Evolutionary conservation across 768 basidiomycete species (phyloP).

Genomic region (Dentipellis fragilis): DNA sequence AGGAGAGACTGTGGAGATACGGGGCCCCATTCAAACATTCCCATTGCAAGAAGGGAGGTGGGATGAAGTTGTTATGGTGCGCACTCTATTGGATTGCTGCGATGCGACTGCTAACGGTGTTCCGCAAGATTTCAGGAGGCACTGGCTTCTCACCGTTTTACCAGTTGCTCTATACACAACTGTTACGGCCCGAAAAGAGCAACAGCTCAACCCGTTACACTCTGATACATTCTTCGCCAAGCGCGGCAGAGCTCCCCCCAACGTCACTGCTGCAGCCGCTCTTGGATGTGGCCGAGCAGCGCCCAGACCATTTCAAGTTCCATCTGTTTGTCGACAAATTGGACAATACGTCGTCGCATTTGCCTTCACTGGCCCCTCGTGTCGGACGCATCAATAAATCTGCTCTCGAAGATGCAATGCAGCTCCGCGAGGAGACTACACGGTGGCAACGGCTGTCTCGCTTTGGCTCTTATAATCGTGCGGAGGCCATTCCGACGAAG

Average conservation of each 20-base stretch:
- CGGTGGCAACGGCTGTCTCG: conserved; percentile 24
- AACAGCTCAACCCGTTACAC: conserved; percentile 44
- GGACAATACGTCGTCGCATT: conserved; percentile 7
- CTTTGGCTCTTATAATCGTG: neutral
- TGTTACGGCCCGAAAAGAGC: conserved; percentile 22
- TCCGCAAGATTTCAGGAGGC: conserved; percentile 68
- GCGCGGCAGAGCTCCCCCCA: conserved; percentile 61
- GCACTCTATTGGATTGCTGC: conserved; percentile 8
- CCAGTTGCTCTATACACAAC: conserved; percentile 55
- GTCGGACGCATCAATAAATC: conserved; percentile 46
- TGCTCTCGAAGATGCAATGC: conserved; percentile 35
- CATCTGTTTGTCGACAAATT: conserved; percentile 52
- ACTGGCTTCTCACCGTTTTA: conserved; percentile 84
- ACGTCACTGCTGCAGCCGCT: conserved; percentile 46
- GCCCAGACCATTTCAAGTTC: conserved; percentile 49
- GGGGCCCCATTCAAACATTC: conserved; percentile 71
- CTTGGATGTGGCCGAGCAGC: conserved; percentile 30
- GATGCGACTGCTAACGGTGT: neutral
- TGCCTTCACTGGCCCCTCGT: conserved; percentile 17
- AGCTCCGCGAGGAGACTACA: conserved; percentile 15
- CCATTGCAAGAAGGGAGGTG: conserved; percentile 43
- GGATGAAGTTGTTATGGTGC: conserved; percentile 77
- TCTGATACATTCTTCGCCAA: conserved; percentile 61
- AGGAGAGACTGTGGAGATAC: conserved; percentile 64
- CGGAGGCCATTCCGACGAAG: neutral